phyloP scores from a whole-genome alignment of 2,329 filamentous ascomycete genomes.

The Phaeoacremonium minimum region DNA sequence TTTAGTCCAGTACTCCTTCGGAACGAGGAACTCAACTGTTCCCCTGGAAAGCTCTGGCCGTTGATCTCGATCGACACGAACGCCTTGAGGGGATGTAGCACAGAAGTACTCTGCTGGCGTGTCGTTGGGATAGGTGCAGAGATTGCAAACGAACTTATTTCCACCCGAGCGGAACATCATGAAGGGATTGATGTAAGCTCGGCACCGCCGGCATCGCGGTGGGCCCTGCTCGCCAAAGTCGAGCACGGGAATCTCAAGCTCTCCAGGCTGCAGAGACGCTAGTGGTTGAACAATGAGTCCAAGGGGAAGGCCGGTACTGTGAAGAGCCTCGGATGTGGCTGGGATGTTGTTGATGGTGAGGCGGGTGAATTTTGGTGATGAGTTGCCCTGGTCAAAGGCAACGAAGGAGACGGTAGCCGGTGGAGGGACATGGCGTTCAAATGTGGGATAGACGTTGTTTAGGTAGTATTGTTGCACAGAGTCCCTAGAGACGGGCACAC shows the following conservation, averaged over 20 bases:
- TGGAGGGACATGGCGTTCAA: conserved; percentile 88
- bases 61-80: conserved; percentile 82
- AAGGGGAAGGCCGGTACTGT: conserved; percentile 77
- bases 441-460: conserved; percentile 86
- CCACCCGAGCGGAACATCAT: conserved; percentile 95
- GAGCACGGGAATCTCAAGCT: conserved; percentile 82
- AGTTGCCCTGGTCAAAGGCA: conserved; percentile 93
- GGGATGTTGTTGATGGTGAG: conserved; percentile 94
- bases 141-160: conserved; percentile 96
- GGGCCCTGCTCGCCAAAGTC: conserved; percentile 92
- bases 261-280: conserved; percentile 76
- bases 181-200: conserved; percentile 97
- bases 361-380: conserved; percentile 89
- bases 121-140: conserved; percentile 96
- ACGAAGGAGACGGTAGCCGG: conserved; percentile 86
- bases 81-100: conserved; percentile 80
- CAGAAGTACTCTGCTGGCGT: conserved; percentile 90
- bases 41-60: conserved; percentile 85
- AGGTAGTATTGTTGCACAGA: conserved; percentile 78
- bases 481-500: conserved; percentile 82
- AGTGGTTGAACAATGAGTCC: conserved; percentile 87
- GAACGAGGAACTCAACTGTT: conserved; percentile 93
- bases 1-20: conserved; percentile 98
- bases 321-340: conserved; percentile 71
- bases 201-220: conserved; percentile 85